These are phyloP conservation scores for Syzygium aromaticum DNA, from an alignment of 345 rosid genomes.

Conservation along the genomic window DNA sequence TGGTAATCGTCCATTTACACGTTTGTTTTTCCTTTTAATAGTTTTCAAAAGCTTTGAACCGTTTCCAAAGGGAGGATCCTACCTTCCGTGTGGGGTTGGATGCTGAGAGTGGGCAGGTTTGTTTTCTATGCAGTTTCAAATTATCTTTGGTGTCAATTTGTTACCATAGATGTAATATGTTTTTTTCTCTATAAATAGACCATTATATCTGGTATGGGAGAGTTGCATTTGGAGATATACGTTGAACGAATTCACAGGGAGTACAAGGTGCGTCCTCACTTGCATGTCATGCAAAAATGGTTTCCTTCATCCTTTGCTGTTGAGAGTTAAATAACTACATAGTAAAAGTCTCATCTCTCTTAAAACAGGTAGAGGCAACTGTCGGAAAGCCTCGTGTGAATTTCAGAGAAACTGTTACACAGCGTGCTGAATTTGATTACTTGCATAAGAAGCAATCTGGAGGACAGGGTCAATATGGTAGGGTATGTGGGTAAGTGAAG, in stretches of 20 bases:
- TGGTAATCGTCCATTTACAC: background rate
- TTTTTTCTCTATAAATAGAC: conserved; percentile 36
- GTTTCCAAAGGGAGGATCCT: conserved; percentile 96
- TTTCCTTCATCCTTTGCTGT: background rate
- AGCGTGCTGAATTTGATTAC: conserved; percentile 89
- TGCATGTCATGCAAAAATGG: background rate
- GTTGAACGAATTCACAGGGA: conserved; percentile 95
- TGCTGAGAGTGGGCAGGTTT: conserved; percentile 95
- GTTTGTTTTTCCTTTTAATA: conserved; percentile 8
- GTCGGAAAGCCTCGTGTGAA: conserved; percentile 98
- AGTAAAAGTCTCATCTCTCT: background rate
- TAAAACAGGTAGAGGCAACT: conserved; percentile 83
- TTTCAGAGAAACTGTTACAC: conserved; percentile 89
- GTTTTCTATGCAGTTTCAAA: background rate
- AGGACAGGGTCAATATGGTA: conserved; percentile 98
- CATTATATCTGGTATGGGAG: conserved; percentile 99
- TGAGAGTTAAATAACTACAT: background rate
- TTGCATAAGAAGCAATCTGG: conserved; percentile 97
- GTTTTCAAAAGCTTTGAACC: conserved; percentile 98
- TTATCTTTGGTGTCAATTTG: background rate
- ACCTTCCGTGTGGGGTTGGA: conserved; percentile 98
- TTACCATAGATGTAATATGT: no score
- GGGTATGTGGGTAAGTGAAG: conserved; percentile 69
- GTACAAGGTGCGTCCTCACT: conserved; percentile 53
- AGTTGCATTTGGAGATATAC: conserved; percentile 91